A percentile compares a stretch with the other conserved stretches of the same genome.
Evolutionary conservation across 768 basidiomycete species (phyloP).

Genomic region (Pulveroboletus sp.): DNA sequence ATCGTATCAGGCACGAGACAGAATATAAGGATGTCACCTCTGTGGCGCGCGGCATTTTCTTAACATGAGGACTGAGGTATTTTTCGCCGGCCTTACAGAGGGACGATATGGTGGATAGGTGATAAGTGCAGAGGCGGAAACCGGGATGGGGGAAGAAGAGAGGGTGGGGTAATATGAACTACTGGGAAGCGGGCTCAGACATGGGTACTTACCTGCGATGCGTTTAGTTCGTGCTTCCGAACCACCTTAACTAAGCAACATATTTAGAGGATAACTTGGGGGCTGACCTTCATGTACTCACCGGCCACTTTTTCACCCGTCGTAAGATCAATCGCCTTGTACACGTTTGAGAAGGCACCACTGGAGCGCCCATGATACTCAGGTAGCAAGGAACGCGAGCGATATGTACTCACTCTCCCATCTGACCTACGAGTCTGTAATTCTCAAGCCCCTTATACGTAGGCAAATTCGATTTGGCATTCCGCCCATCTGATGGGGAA

Average conservation of each 20-base stretch:
- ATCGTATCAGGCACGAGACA: slow-evolving; percentile 16
- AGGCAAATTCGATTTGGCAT: slow-evolving; percentile 78
- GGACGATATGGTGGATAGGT: slow-evolving; percentile 23
- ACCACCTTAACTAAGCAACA: slow-evolving; percentile 77
- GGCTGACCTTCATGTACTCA: slow-evolving; percentile 27
- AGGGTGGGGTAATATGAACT: slow-evolving; percentile 24
- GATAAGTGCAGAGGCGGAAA: slow-evolving; percentile 11
- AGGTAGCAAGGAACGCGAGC: slow-evolving; percentile 2
- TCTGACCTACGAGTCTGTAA: slow-evolving; percentile 74
- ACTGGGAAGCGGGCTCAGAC: slow-evolving; percentile 19
- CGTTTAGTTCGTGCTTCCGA: slow-evolving; percentile 87
- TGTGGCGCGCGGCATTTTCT: slow-evolving; percentile 96
- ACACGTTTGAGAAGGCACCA: slow-evolving; percentile 98
- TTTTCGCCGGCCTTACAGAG: slow-evolving; percentile 78
- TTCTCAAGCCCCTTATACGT: slow-evolving; percentile 78
- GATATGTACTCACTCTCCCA: slow-evolving; percentile 77
- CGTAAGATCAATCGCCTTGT: slow-evolving; percentile 77
- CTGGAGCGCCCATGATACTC: slow-evolving; percentile 36
- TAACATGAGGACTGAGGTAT: slow-evolving; percentile 90
- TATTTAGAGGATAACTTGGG: slow-evolving; percentile 5
- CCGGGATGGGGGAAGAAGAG: slow-evolving; percentile 19
- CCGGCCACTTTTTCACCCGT: slow-evolving; percentile 82
- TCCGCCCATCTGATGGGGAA: slow-evolving; percentile 72
- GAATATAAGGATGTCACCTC: slow-evolving; percentile 60
- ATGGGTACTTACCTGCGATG: slow-evolving; percentile 73